phyloP scores from a whole-genome alignment of 1,284 basidiomycete species.

The Cutaneotrichosporon mucoides region DNA sequence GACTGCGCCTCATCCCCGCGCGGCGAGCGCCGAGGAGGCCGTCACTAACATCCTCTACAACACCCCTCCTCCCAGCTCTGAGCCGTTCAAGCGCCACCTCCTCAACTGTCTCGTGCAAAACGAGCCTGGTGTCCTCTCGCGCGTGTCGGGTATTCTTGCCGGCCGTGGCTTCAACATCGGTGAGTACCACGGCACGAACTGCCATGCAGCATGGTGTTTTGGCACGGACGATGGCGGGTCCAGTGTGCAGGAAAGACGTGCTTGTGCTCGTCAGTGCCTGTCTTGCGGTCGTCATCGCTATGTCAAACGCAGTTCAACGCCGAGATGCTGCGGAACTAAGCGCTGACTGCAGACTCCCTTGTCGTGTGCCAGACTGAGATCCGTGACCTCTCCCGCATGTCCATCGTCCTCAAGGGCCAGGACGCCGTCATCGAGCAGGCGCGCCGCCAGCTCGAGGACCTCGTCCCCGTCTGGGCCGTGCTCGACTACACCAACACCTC shows the following conservation, averaged over 20 bases:
- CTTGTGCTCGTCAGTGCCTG: no score
- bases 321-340: no score
- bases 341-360: constrained; percentile 71
- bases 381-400: constrained; percentile 95
- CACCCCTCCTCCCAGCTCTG: constrained; percentile 84
- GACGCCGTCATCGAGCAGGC: constrained; percentile 98
- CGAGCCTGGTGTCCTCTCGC: constrained; percentile 95
- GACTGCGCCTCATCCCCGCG: constrained; percentile 31
- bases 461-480: constrained; percentile 96
- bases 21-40: constrained; percentile 77
- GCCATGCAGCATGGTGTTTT: no score
- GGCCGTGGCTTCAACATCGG: constrained; percentile 95
- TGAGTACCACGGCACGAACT: constrained; percentile 25
- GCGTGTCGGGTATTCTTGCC: constrained; percentile 95
- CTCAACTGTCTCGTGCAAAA: constrained; percentile 99
- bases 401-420: constrained; percentile 92
- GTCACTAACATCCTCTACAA: constrained; percentile 95
- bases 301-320: no score
- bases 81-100: constrained; percentile 96
- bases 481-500: constrained; percentile 90
- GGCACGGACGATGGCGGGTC: neutral
- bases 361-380: constrained; percentile 99
- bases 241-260: no score
- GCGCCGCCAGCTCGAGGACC: constrained; percentile 84
- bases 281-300: no score